These are phyloP conservation scores for Aphanomyces cochlioides DNA, from an alignment of 352 stramenopile species.

Conservation along the genomic window DNA sequence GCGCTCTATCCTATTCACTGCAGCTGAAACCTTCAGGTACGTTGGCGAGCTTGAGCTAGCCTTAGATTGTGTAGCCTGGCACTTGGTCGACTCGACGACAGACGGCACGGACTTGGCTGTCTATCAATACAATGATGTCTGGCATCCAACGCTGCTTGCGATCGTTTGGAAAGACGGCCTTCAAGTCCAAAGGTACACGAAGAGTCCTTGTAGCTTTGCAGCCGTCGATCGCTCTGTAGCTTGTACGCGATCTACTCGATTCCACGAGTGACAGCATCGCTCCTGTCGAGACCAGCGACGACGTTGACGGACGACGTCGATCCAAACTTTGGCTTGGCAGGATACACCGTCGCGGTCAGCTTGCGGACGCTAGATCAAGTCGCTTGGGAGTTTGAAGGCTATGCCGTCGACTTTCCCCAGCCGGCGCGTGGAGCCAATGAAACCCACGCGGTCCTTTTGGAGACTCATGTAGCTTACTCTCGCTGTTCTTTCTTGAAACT, in stretches of 20 bases:
- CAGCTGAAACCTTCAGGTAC: constrained; percentile 8
- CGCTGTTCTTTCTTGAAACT: neutral
- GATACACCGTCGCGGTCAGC: constrained; percentile 23
- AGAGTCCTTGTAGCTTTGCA: neutral
- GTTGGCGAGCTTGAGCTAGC: neutral
- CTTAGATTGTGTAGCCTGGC: constrained; percentile 1
- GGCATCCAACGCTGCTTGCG: constrained; percentile 2
- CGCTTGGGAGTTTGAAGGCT: constrained; percentile 23
- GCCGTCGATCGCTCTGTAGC: neutral
- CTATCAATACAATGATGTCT: constrained; percentile 10
- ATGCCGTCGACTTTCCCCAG: constrained; percentile 15
- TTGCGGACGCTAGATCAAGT: constrained; percentile 17
- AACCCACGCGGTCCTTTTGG: neutral
- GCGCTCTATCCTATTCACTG: neutral
- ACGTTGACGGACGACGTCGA: constrained; percentile 19
- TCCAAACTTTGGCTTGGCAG: constrained; percentile 17
- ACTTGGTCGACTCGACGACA: constrained; percentile 14
- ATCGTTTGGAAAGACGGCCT: constrained; percentile 25
- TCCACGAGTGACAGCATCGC: constrained; percentile 2
- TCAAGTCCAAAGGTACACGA: constrained; percentile 6
- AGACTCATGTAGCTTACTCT: neutral
- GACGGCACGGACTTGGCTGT: constrained; percentile 22
- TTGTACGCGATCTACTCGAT: constrained; percentile 20
- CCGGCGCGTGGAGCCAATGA: constrained; percentile 1
- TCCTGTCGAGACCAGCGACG: neutral